Percentiles rank a stretch among this genome's conserved stretches.
Evolutionary conservation across 805 yeast genomes (phyloP).

Genomic region (Candida sithepensis): DNA sequence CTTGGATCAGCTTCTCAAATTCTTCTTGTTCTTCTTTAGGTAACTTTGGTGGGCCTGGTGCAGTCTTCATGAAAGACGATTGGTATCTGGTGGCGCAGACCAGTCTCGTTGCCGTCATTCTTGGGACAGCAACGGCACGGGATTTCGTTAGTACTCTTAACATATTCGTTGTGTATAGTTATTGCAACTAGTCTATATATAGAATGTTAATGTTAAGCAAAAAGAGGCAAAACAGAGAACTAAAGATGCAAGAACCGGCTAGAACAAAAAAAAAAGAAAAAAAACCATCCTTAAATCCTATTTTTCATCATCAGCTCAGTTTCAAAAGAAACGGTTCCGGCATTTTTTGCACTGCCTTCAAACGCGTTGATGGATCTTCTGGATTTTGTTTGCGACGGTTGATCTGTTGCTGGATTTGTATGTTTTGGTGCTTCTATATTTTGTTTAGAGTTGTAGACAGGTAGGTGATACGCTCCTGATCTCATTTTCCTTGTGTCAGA

Average conservation of each 20-base stretch:
- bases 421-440: too few relatives aligned
- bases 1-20: constrained; percentile 78
- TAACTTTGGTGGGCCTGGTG: constrained; percentile 65
- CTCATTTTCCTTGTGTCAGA: too few relatives aligned
- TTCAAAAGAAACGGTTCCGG: neutral
- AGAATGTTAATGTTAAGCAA: neutral
- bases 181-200: neutral
- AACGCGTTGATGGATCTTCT: neutral
- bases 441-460: too few relatives aligned
- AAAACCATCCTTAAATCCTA: neutral
- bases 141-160: neutral
- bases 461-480: too few relatives aligned
- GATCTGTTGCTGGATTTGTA: neutral
- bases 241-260: neutral
- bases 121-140: neutral
- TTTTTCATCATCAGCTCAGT: neutral
- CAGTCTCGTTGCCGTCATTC: neutral
- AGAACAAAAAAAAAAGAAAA: neutral
- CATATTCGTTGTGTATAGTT: neutral
- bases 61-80: constrained; percentile 15
- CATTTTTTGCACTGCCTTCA: neutral
- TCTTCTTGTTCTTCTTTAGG: constrained; percentile 84
- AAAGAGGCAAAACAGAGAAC: neutral
- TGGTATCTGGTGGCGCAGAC: neutral
- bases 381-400: neutral